A percentile compares a stretch with the other conserved stretches of the same genome.
Conservation (phyloP, 768 basidiomycete species). For the Tulasnella sp. region DNA sequence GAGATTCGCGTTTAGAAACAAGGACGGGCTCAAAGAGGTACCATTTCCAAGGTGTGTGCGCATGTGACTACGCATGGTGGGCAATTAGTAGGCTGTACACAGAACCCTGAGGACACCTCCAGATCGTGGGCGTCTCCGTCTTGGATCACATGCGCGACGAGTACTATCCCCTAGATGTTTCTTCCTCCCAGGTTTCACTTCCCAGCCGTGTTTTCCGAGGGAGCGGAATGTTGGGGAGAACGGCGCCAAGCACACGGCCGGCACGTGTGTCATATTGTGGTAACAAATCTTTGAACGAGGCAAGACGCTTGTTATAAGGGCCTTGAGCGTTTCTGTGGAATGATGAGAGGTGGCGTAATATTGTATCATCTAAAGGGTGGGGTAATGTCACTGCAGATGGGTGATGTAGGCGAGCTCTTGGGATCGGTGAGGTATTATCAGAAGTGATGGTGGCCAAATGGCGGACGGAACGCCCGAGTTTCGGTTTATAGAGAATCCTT, state of each 20-base stretch:
- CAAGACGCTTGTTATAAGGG: no score
- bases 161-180: conserved; percentile 30
- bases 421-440: no score
- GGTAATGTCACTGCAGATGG: no score
- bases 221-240: conserved; percentile 42
- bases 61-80: conserved; percentile 39
- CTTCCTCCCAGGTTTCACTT: conserved; percentile 23
- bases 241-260: conserved; percentile 33
- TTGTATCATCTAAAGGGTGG: no score
- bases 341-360: no score
- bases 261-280: conserved; percentile 34
- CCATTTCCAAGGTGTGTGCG: conserved; percentile 55
- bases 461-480: no score
- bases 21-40: conserved; percentile 13
- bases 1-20: conserved; percentile 5
- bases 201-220: conserved; percentile 23
- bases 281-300: conserved; percentile 28
- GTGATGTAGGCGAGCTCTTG: no score
- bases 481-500: no score
- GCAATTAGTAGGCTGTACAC: conserved; percentile 29
- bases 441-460: no score
- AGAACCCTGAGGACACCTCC: conserved; percentile 47
- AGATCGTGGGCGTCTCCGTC: conserved; percentile 34
- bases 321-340: no score
- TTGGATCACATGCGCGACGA: conserved; percentile 43